These are phyloP conservation scores for Monosporozyma aerobia DNA, from an alignment of 805 yeast species.

Conservation along the genomic window DNA sequence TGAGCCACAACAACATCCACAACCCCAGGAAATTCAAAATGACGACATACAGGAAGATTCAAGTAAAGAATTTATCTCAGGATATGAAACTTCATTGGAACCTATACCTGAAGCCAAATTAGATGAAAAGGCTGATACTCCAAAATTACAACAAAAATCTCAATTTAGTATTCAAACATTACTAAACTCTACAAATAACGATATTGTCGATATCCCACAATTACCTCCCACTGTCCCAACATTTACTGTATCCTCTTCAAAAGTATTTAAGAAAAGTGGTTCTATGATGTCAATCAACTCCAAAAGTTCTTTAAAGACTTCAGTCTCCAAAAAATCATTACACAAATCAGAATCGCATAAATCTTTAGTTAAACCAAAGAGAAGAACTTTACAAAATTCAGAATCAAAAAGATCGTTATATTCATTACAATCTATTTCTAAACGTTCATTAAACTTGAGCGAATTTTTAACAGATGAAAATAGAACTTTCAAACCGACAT, in stretches of 20 bases:
- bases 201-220: constrained; percentile 7
- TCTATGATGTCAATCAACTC: constrained; percentile 16
- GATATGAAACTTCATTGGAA: not conserved
- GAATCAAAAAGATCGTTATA: constrained; percentile 28
- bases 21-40: not conserved
- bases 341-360: constrained; percentile 10
- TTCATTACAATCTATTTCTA: constrained; percentile 28
- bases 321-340: constrained; percentile 11
- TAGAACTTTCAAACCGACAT: not conserved
- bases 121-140: constrained; percentile 14
- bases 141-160: constrained; percentile 23
- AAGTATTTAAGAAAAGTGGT: constrained; percentile 18
- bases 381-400: constrained; percentile 22
- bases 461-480: constrained; percentile 18
- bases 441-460: constrained; percentile 27
- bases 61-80: not conserved
- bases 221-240: constrained; percentile 14
- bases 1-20: not conserved
- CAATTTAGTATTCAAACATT: constrained; percentile 24
- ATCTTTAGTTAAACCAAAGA: constrained; percentile 5
- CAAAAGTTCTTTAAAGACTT: constrained; percentile 7
- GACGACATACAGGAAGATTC: not conserved
- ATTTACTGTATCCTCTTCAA: constrained; percentile 24
- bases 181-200: constrained; percentile 2
- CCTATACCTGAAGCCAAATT: not conserved